Evolutionary conservation across 495 filamentous ascomycete species (phyloP).

Genomic region (Hapsidospora chrysogenum): DNA sequence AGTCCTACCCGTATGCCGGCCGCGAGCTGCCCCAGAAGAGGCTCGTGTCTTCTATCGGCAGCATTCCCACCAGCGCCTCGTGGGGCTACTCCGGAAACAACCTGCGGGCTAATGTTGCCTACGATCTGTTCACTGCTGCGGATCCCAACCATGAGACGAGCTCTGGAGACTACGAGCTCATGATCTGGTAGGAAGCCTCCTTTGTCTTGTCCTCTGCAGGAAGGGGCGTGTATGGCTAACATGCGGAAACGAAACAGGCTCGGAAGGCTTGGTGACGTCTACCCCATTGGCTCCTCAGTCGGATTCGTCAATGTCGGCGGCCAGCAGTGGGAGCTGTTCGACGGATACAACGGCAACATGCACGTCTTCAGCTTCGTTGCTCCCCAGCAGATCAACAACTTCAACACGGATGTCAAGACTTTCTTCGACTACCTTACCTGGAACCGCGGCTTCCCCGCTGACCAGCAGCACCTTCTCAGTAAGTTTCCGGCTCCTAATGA

Average conservation of each 20-base stretch:
- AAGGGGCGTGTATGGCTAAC: too few species aligned
- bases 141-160: conserved; percentile 25
- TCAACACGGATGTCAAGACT: conserved; percentile 18
- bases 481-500: conserved; percentile 12
- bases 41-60: conserved; percentile 15
- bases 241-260: background rate
- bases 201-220: too few species aligned
- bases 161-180: conserved; percentile 30
- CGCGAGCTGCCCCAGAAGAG: conserved; percentile 13
- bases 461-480: conserved; percentile 30
- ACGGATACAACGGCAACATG: conserved; percentile 19
- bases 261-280: conserved; percentile 9
- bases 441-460: conserved; percentile 18
- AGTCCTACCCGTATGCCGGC: conserved; percentile 26
- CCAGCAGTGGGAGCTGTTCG: conserved; percentile 21
- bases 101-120: conserved; percentile 27
- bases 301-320: conserved; percentile 16
- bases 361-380: conserved; percentile 32
- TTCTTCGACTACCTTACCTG: conserved; percentile 25
- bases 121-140: conserved; percentile 29
- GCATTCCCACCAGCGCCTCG: conserved; percentile 18
- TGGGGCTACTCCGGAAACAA: conserved; percentile 23
- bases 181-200: conserved; percentile 24
- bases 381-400: background rate
- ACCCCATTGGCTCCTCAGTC: conserved; percentile 22